These are phyloP conservation scores for Botryosphaeria dothidea DNA, from an alignment of 2,329 filamentous ascomycete genomes.

Conservation along the genomic window DNA sequence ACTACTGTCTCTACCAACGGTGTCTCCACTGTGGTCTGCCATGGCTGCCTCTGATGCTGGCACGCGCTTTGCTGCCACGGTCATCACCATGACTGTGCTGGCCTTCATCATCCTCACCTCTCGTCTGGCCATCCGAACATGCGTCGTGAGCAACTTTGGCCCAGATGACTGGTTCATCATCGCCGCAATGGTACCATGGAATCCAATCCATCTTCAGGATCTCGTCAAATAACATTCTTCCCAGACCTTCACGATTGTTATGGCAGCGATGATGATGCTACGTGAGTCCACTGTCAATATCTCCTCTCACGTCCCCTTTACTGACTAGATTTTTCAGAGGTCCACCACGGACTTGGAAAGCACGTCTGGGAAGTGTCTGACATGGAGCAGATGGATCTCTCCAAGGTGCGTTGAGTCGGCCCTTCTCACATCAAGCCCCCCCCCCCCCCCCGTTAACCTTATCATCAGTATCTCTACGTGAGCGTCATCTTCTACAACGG, in stretches of 20 bases:
- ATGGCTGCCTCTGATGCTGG: not conserved
- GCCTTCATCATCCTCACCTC: not conserved
- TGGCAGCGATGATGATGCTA: not conserved
- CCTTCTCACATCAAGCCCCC: not conserved
- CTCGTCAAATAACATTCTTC: not conserved
- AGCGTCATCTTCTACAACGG: conserved; percentile 35
- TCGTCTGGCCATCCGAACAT: not conserved
- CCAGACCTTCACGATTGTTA: conserved; percentile 1
- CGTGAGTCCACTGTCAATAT: not conserved
- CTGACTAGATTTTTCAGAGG: not conserved
- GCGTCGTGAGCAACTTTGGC: conserved; percentile 2
- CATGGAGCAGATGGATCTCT: not conserved
- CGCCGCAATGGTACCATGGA: not conserved
- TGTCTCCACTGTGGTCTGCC: not conserved
- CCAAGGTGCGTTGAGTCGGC: not conserved
- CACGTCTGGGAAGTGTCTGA: not conserved
- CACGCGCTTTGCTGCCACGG: conserved; percentile 4
- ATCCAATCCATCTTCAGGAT: not conserved
- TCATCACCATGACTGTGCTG: conserved; percentile 14
- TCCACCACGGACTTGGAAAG: conserved; percentile 7
- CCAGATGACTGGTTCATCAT: conserved; percentile 15
- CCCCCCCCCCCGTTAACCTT: too few species aligned
- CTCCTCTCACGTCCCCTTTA: not conserved
- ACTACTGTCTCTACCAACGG: not conserved
- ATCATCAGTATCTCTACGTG: conserved; percentile 28